Percentiles rank a stretch among this genome's conserved stretches.
phyloP scores from a whole-genome alignment of 2,329 filamentous ascomycete species.

The Metarhizium rileyi region DNA sequence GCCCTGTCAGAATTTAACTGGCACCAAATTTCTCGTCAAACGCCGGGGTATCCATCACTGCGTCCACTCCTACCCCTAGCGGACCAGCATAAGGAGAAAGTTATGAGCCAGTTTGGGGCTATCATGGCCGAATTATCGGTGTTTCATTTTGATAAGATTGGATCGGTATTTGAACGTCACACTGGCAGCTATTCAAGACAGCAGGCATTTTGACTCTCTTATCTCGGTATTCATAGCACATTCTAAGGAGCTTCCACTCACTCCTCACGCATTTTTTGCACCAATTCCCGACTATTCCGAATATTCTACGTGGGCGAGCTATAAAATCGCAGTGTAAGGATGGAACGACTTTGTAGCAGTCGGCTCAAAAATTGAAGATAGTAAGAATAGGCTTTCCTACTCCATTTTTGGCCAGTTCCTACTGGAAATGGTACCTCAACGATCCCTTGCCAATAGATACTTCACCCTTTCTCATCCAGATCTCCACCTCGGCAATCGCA shows the following conservation, averaged over 20 bases:
- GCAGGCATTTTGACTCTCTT: conserved; percentile 16
- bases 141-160: conserved; percentile 14
- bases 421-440: conserved; percentile 15
- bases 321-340: conserved; percentile 7
- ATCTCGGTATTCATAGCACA: conserved; percentile 14
- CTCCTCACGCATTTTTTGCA: conserved; percentile 18
- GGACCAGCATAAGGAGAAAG: conserved; percentile 9
- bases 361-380: conserved; percentile 15
- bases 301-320: conserved; percentile 12
- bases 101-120: conserved; percentile 13
- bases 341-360: conserved; percentile 12
- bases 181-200: conserved; percentile 11
- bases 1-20: no score
- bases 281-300: conserved; percentile 16
- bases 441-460: conserved; percentile 1
- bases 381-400: conserved; percentile 17
- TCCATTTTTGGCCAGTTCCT: conserved; percentile 13
- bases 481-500: not conserved
- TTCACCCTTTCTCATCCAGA: conserved; percentile 3
- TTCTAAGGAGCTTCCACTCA: conserved; percentile 15
- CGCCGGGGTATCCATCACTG: no score
- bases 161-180: conserved; percentile 12
- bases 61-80: conserved; percentile 10
- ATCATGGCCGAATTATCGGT: conserved; percentile 10
- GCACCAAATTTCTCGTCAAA: no score